phyloP scores from a whole-genome alignment of 1,284 basidiomycete genomes.

The Malassezia slooffiae region DNA sequence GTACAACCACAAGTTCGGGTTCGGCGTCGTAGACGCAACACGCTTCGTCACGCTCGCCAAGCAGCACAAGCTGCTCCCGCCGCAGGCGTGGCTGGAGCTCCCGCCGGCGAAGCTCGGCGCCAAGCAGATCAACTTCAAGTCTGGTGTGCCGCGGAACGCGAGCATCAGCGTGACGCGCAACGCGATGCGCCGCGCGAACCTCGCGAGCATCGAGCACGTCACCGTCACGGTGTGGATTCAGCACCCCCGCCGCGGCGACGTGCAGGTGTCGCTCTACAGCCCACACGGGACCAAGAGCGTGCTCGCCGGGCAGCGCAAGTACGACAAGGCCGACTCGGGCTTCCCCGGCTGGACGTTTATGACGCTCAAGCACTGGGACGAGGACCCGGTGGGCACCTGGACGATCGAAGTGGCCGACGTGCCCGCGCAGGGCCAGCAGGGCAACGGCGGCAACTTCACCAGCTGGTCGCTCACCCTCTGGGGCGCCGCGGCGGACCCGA shows the following conservation, averaged over 20 bases:
- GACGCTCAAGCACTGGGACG: constrained; percentile 97
- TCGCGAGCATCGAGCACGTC: constrained; percentile 82
- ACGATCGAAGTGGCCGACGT: constrained; percentile 54
- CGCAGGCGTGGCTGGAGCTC: constrained; percentile 64
- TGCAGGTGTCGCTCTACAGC: constrained; percentile 77
- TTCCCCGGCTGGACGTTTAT: constrained; percentile 94
- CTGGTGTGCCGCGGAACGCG: constrained; percentile 64
- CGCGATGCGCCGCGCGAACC: constrained; percentile 63
- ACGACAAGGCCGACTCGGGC: constrained; percentile 62
- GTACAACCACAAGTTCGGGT: constrained; percentile 97
- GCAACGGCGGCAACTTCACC: constrained; percentile 71
- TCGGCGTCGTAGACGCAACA: constrained; percentile 76
- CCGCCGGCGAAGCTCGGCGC: constrained; percentile 23
- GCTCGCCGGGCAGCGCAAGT: constrained; percentile 61
- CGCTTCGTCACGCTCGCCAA: constrained; percentile 70
- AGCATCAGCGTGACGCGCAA: constrained; percentile 61
- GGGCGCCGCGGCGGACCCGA: constrained; percentile 73
- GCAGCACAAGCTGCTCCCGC: constrained; percentile 77
- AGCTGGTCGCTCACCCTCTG: constrained; percentile 89
- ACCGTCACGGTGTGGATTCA: constrained; percentile 86
- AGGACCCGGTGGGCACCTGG: constrained; percentile 87
- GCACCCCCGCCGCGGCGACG: constrained; percentile 75
- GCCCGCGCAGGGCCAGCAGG: too few relatives aligned
- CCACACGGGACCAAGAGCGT: constrained; percentile 78
- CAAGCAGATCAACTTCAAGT: constrained; percentile 54